A percentile compares a stretch with the other conserved stretches of the same genome.
These are phyloP conservation scores for Fusarium haematococcum DNA, from an alignment of 2,329 filamentous ascomycete genomes.

Conservation along the genomic window DNA sequence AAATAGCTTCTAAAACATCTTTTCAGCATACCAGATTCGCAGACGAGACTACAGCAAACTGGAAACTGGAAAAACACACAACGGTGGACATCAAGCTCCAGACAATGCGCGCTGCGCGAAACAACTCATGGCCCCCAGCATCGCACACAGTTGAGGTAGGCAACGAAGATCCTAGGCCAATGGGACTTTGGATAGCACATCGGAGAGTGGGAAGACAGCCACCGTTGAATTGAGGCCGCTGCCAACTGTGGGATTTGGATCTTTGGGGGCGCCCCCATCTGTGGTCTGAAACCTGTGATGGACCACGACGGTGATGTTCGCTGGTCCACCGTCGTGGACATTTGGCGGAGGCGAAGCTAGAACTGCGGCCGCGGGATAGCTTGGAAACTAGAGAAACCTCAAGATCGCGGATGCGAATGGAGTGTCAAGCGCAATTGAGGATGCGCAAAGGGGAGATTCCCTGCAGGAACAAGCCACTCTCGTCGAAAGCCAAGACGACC, in stretches of 20 bases:
- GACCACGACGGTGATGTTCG: neutral
- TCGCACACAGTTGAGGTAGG: neutral
- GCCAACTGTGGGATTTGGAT: conserved; percentile 22
- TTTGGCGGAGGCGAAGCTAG: neutral
- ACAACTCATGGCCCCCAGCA: conserved; percentile 24
- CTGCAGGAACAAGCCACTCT: neutral
- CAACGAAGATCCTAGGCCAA: neutral
- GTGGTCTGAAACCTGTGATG: neutral
- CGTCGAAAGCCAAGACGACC: neutral
- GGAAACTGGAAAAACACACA: conserved; percentile 33
- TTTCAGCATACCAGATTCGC: conserved; percentile 1
- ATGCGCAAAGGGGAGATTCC: neutral
- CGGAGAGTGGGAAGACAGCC: conserved; percentile 5
- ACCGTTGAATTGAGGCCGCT: conserved; percentile 18
- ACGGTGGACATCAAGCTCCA: conserved; percentile 1
- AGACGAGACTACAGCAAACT: conserved; percentile 15
- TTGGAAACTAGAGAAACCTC: neutral
- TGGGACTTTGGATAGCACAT: neutral
- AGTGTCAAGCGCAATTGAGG: neutral
- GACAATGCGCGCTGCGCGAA: conserved; percentile 6
- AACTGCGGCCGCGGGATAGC: neutral
- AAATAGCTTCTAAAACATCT: neutral
- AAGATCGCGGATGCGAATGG: neutral
- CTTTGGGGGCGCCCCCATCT: conserved; percentile 3
- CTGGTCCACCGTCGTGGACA: neutral